Percentiles rank a stretch among this genome's conserved stretches.
These are phyloP conservation scores for Brassica balearica DNA, from an alignment of 441 rosid species.

Conservation along the genomic window DNA sequence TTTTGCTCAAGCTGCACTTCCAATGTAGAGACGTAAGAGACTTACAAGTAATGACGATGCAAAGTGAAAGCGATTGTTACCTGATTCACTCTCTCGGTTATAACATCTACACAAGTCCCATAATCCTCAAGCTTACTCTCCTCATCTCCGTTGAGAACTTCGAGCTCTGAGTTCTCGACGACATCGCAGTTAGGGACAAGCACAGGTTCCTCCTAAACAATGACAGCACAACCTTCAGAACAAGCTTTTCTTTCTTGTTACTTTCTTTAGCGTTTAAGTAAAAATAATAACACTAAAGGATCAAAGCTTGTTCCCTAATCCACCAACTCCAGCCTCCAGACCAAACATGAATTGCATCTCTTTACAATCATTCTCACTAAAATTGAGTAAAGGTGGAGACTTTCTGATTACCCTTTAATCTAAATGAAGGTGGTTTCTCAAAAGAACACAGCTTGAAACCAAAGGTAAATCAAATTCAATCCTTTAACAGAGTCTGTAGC, in stretches of 20 bases:
- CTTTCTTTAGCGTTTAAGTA: not conserved
- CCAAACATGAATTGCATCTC: conserved; percentile 1
- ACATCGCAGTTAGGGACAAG: conserved; percentile 47
- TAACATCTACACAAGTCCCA: conserved; percentile 60
- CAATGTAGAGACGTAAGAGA: too few relatives aligned
- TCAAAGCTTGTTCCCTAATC: conserved; percentile 3
- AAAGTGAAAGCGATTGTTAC: conserved; percentile 44
- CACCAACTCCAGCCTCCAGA: not conserved
- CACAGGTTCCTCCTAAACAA: conserved; percentile 40
- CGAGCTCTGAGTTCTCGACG: conserved; percentile 27
- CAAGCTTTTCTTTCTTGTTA: not conserved
- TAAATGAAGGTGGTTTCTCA: not conserved
- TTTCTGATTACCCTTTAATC: conserved; percentile 9
- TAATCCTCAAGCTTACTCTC: conserved; percentile 57
- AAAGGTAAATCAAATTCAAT: conserved; percentile 6
- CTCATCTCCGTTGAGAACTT: conserved; percentile 41
- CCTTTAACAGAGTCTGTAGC: not conserved
- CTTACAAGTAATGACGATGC: not conserved
- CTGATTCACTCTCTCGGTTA: conserved; percentile 64
- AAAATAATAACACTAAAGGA: not conserved
- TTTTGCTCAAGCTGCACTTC: conserved; percentile 75
- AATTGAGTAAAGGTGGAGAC: conserved; percentile 28
- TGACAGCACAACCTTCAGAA: conserved; percentile 8
- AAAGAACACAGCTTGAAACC: conserved; percentile 2
- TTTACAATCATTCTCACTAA: not conserved